Percentiles rank a stretch among this genome's conserved stretches.
phyloP scores from a whole-genome alignment of 768 basidiomycete species.

The Termitomyces sp. region DNA sequence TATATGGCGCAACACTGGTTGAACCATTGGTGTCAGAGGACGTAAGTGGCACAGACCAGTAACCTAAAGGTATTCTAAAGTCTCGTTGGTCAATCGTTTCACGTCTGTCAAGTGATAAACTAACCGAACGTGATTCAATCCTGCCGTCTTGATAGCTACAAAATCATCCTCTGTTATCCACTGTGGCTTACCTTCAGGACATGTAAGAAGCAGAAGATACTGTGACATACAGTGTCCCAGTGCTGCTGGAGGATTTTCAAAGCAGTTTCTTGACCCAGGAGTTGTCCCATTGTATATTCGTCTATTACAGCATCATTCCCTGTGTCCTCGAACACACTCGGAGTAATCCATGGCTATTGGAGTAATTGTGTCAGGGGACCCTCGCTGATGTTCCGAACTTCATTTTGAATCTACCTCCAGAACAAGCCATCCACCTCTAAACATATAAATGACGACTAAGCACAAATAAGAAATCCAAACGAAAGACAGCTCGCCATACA shows the following conservation, averaged over 20 bases:
- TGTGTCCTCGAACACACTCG: conserved; percentile 64
- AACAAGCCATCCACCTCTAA: conserved; percentile 60
- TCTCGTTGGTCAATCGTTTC: background rate
- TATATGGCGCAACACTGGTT: conserved; percentile 45
- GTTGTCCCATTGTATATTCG: conserved; percentile 56
- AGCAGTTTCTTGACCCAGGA: conserved; percentile 41
- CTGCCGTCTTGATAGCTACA: conserved; percentile 55
- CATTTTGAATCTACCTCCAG: conserved; percentile 37
- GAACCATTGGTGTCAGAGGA: conserved; percentile 45
- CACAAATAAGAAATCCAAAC: background rate
- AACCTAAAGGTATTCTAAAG: conserved; percentile 63
- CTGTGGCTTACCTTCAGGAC: conserved; percentile 11
- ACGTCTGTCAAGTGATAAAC: background rate
- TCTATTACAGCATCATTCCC: conserved; percentile 52
- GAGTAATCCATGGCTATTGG: conserved; percentile 71
- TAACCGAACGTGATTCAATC: conserved; percentile 69
- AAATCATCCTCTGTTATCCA: conserved; percentile 74
- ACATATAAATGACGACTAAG: background rate
- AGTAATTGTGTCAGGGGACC: background rate
- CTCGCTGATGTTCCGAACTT: background rate
- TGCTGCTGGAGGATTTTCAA: conserved; percentile 41
- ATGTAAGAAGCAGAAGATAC: background rate
- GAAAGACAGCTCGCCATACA: conserved; percentile 32
- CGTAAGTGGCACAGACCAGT: conserved; percentile 73
- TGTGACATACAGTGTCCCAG: conserved; percentile 44